phyloP scores from a whole-genome alignment of 1,139 yeast species.

The Tardiomyces blankii region DNA sequence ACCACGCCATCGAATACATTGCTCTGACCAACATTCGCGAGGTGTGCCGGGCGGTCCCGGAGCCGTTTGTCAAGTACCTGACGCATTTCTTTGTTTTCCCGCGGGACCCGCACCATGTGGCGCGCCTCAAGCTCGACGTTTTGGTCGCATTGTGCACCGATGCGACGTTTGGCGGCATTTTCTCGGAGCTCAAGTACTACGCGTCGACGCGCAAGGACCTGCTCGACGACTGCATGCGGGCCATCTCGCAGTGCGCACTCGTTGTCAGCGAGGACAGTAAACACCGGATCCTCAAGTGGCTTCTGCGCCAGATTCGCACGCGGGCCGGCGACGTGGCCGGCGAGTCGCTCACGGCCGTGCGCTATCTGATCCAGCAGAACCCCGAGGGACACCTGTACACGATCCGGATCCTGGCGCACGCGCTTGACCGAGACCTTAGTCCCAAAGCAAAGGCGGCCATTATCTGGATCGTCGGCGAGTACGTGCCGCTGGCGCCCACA shows the following conservation, averaged over 20 bases:
- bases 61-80: constrained; percentile 36
- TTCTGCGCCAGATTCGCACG: constrained; percentile 31
- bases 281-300: constrained; percentile 31
- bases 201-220: constrained; percentile 33
- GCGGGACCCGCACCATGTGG: constrained; percentile 36
- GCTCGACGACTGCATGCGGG: constrained; percentile 21
- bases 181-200: constrained; percentile 61
- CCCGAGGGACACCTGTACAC: constrained; percentile 34
- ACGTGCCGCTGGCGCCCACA: constrained; percentile 35
- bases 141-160: constrained; percentile 47
- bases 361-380: constrained; percentile 61
- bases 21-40: constrained; percentile 23
- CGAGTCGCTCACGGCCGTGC: constrained; percentile 55
- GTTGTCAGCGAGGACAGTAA: constrained; percentile 21
- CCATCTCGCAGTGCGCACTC: constrained; percentile 44
- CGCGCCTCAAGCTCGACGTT: constrained; percentile 51
- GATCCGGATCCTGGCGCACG: constrained; percentile 31
- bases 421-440: constrained; percentile 14
- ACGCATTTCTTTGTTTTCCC: constrained; percentile 52
- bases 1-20: constrained; percentile 22
- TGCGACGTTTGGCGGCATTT: constrained; percentile 38
- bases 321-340: constrained; percentile 31
- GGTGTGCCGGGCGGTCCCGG: constrained; percentile 31
- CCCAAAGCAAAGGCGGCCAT: constrained; percentile 63
- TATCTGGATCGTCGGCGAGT: constrained; percentile 88